Conservation (phyloP, 2,329 filamentous ascomycete species). For the Fusarium phyllophilum region DNA sequence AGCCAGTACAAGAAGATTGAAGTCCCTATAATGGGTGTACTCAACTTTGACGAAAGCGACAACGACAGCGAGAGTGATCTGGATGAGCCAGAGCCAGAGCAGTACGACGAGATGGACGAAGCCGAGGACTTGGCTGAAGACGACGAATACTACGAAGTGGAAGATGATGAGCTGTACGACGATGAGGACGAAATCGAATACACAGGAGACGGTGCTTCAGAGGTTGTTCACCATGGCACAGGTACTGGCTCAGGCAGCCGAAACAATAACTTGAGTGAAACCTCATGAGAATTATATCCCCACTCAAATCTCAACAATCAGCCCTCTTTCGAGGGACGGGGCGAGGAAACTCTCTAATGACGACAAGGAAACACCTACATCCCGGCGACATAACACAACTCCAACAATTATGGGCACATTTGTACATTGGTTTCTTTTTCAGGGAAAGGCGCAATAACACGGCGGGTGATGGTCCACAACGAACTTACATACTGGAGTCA, state of each 20-base stretch:
- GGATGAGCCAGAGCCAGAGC: conserved; percentile 42
- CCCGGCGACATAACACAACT: conserved; percentile 29
- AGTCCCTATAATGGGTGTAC: conserved; percentile 57
- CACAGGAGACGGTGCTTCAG: conserved; percentile 42
- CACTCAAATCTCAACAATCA: conserved; percentile 6
- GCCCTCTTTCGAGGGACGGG: conserved; percentile 1
- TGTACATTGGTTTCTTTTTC: conserved; percentile 22
- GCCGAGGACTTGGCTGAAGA: conserved; percentile 40
- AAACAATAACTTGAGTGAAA: conserved; percentile 40
- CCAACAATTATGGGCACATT: conserved; percentile 29
- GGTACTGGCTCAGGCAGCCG: conserved; percentile 44
- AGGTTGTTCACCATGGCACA: conserved; percentile 43
- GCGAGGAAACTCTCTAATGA: conserved; percentile 35
- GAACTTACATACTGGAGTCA: conserved; percentile 37
- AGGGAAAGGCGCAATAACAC: conserved; percentile 37
- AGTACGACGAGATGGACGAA: conserved; percentile 44
- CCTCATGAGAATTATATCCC: conserved; percentile 36
- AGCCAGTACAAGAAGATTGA: conserved; percentile 59
- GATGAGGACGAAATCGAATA: conserved; percentile 41
- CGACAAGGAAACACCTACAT: conserved; percentile 34
- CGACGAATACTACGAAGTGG: conserved; percentile 44
- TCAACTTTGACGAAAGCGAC: conserved; percentile 58
- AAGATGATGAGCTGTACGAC: conserved; percentile 44
- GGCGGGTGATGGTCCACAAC: conserved; percentile 35
- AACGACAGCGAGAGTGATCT: conserved; percentile 52